A percentile compares a stretch with the other conserved stretches of the same genome.
Evolutionary conservation across 805 yeast species (phyloP).

Genomic region (Jamesozyma hellenica): DNA sequence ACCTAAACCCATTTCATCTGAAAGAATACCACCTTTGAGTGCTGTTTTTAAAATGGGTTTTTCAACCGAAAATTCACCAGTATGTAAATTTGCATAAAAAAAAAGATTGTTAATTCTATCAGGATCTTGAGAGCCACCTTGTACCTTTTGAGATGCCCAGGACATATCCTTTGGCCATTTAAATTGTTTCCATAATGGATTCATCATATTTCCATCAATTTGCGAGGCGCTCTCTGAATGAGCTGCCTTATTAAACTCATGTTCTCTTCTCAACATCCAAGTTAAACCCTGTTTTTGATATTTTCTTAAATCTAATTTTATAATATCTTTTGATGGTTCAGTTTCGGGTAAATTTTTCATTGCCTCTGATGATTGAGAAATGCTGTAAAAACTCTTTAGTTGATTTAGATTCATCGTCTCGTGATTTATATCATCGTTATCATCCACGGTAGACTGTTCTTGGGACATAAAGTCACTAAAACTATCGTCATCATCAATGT

Average conservation of each 20-base stretch:
- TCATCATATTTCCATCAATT: slow-evolving; percentile 46
- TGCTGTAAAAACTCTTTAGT: slow-evolving; percentile 59
- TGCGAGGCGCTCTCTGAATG: slow-evolving; percentile 22
- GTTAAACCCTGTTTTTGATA: slow-evolving; percentile 81
- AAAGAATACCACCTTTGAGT: slow-evolving; percentile 75
- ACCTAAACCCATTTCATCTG: slow-evolving; percentile 97
- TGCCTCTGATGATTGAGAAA: slow-evolving; percentile 56
- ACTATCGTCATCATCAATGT: slow-evolving; percentile 30
- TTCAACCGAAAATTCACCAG: slow-evolving; percentile 64
- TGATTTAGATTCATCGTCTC: slow-evolving; percentile 58
- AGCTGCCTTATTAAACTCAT: slow-evolving; percentile 36
- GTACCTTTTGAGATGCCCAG: slow-evolving; percentile 25
- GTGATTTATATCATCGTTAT: slow-evolving; percentile 10
- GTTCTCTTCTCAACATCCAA: slow-evolving; percentile 82
- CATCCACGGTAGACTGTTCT: slow-evolving; percentile 4
- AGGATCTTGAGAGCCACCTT: background rate
- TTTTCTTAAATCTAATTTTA: slow-evolving; percentile 50
- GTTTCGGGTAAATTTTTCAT: slow-evolving; percentile 52
- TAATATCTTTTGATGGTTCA: slow-evolving; percentile 39
- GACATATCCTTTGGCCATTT: slow-evolving; percentile 57
- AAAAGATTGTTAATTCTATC: slow-evolving; percentile 7
- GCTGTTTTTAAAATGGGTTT: slow-evolving; percentile 55
- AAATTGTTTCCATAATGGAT: slow-evolving; percentile 79
- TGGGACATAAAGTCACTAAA: slow-evolving; percentile 9
- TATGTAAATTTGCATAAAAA: slow-evolving; percentile 70